Evolutionary conservation across 352 stramenopile genomes (phyloP), one percentile per base, ranked within the genome.

Genomic region (Phytophthora sp.): DNA sequence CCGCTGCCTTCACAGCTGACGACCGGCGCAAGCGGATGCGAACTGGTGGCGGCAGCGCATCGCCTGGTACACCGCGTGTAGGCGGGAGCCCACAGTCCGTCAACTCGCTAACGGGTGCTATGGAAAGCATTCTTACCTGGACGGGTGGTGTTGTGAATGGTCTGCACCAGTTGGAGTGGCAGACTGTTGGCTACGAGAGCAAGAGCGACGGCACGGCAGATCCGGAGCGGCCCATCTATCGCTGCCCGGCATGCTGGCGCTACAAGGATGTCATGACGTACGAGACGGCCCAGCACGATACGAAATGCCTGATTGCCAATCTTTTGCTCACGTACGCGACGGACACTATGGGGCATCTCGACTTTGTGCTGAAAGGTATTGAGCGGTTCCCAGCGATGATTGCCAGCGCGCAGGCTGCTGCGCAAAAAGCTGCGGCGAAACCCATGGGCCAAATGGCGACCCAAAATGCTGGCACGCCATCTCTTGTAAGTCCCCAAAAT

Each of bases 211-310:
- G 84, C 12, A 82, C 72, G 8, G 75, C 83, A 1, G 84, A 95
- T 38, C 76, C 77, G 0, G 84, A 95, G 31, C 77, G 84, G 26
- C 80, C 84, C 9, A 93, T 95, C 44, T 95, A 93, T 37, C 86
- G 86, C 0, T 95, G 86, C 50, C 86, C 86, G 1, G 82, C 86
- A 0, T 95, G 86, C 62, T 93, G 84, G 84, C 72, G 84, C 37
- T 92, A 93, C 76, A 93, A 95, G 55, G 82, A 92, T 46, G 74
- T 87, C 41, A 91, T 95, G 80, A 93, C 86, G 11, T 92, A 89
- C 49, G 84, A 95, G 18, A 89, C 80, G 17, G 83, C 85, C 6
- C 82, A 93, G 32, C 86, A 95, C 63, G 86, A 95, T 49, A 84
- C 77, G 20, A 93, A 93, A 72, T 95, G 86, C 32, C 39, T 93